Evolutionary conservation across 2,329 filamentous ascomycete genomes (phyloP).

Genomic region (Penicillium sp.): DNA sequence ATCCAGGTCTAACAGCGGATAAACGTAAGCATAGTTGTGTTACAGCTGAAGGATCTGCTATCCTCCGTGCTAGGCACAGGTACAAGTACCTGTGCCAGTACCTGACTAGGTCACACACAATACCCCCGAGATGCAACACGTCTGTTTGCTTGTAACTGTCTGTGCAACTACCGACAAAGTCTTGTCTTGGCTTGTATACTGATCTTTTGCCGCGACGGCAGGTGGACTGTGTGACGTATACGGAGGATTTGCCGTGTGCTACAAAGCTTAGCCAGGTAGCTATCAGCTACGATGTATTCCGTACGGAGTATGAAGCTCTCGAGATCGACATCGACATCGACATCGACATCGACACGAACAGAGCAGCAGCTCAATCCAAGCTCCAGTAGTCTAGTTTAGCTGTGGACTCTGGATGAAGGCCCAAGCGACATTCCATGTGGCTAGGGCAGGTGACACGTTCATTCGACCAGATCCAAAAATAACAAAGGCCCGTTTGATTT

Average conservation of each 20-base stretch:
- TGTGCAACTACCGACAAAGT: not conserved
- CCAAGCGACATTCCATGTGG: not conserved
- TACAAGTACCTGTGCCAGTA: not conserved
- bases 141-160: not conserved
- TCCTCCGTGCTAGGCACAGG: not conserved
- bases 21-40: no score
- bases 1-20: no score
- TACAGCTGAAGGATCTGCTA: no score
- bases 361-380: no score
- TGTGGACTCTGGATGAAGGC: not conserved
- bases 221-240: not conserved
- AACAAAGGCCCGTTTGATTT: not conserved
- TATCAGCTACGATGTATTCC: not conserved
- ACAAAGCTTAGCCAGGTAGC: not conserved
- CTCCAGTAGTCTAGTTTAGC: no score
- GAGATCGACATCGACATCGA: no score
- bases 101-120: not conserved
- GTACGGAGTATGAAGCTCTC: not conserved
- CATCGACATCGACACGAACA: no score
- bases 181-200: not conserved
- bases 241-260: not conserved
- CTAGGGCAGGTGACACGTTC: not conserved
- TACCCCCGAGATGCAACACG: no score
- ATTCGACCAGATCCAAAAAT: not conserved
- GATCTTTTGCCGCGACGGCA: not conserved